Evolutionary conservation across 2,329 filamentous ascomycete genomes (phyloP), one percentile per base, ranked within the genome.

Genomic region (Colletotrichum brevisporum): DNA sequence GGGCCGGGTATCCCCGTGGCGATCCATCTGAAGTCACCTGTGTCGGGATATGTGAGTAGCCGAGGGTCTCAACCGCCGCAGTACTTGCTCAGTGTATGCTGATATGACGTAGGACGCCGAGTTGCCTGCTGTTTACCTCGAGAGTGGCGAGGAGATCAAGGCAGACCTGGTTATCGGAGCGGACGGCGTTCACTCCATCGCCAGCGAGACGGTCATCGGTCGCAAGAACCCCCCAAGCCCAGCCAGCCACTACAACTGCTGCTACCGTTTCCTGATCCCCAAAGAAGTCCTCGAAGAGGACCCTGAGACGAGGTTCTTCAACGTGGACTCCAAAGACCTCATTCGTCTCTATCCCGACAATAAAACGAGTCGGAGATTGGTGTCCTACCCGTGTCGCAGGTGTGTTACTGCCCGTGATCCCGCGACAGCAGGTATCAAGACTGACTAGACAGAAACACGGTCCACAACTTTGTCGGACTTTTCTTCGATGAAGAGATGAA

Each of bases 101-200:
- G 8, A 66, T 18, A 1, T 2, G 5, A 4, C 12, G 24, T 47
- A 79, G 76, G 61, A 78, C 39, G 59, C 75, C 1, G 72, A 70
- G 2, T 60, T 60, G 15, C 75, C 78, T 0, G 76, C 76, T 0
- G 75, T 80, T 3, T 74, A 72, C 1, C 72, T 83, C 6, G 66
- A 65, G 6, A 70, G 73, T n/a, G 80, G 79, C 3, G 60, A 73
- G 5, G 67, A 72, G 13, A 67, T 79, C 12, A 55, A 55, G 6
- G 77, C 74, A 21, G 82, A 85, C 66, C 66, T 85, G 3, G 77
- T 85, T 18, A 75, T 86, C 43, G 82, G 79, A 4, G 83, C 84
- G 2, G 84, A 86, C 70, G 84, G 84, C 6, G 74, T 83, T 16
- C 82, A 83, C 58, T 80, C 78, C 15, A 60, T 72, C 8, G 80